phyloP scores from a whole-genome alignment of 1,284 basidiomycete genomes.

The Naganishia albida region DNA sequence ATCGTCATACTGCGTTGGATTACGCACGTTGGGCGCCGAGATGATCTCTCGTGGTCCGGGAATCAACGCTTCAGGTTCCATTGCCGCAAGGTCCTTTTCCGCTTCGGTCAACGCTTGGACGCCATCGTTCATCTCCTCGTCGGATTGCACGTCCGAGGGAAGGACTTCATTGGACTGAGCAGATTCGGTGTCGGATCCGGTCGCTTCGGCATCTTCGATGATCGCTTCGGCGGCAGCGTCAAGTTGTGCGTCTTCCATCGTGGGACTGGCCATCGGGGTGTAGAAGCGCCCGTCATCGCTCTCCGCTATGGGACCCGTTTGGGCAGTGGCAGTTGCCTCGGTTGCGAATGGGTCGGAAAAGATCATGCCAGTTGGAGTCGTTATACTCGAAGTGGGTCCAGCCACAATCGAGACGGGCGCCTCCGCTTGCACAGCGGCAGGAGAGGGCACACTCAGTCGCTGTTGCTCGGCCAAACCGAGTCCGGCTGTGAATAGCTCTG shows the following conservation, averaged over 20 bases:
- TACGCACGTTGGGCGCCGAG: conserved; percentile 13
- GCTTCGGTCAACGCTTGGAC: conserved; percentile 16
- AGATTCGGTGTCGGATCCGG: not conserved
- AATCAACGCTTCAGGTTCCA: conserved; percentile 21
- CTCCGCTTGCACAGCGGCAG: no score
- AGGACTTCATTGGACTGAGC: conserved; percentile 1
- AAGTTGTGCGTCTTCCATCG: not conserved
- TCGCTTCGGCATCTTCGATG: not conserved
- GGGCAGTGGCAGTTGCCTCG: not conserved
- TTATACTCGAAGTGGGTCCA: not conserved
- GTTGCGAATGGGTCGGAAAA: not conserved
- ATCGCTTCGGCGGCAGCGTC: not conserved
- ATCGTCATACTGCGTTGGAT: conserved; percentile 7
- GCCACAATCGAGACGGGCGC: not conserved
- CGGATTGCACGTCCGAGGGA: not conserved
- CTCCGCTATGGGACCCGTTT: no score
- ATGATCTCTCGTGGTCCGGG: conserved; percentile 26
- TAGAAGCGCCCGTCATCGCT: not conserved
- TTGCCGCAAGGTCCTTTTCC: conserved; percentile 6
- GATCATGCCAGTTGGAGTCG: not conserved
- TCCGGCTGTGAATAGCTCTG: not conserved
- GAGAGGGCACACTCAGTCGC: no score
- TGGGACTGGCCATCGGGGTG: conserved; percentile 9
- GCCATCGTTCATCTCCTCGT: conserved; percentile 1
- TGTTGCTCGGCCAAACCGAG: not conserved